Percentiles rank a stretch among this genome's conserved stretches.
Evolutionary conservation across 2,329 filamentous ascomycete species (phyloP).

Genomic region (Penicillium rolfsii): DNA sequence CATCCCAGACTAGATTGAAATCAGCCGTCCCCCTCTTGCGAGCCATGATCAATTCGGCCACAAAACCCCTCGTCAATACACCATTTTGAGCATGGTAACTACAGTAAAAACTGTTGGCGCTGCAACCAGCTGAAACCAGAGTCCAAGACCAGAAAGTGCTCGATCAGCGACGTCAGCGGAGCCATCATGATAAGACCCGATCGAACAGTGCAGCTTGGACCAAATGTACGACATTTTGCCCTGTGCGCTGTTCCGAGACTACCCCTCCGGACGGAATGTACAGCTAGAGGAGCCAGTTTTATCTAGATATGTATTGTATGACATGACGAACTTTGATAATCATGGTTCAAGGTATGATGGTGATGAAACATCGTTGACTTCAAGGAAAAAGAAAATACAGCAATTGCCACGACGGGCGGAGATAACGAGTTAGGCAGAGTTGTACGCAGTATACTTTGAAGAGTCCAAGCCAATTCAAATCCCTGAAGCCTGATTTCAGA

Average conservation of each 20-base stretch:
- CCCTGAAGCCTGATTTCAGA: background rate
- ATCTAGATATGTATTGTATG: background rate
- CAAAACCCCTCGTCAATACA: background rate
- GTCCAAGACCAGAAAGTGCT: background rate
- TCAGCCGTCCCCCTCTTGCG: background rate
- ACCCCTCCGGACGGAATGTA: background rate
- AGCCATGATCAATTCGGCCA: background rate
- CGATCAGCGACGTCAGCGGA: conserved; percentile 2
- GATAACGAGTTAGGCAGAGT: background rate
- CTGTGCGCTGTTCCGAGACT: conserved; percentile 6
- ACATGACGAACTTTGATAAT: background rate
- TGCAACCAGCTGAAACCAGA: conserved; percentile 4
- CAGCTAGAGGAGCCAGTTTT: background rate
- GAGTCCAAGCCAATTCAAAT: background rate
- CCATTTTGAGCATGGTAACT: background rate
- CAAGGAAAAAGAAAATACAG: background rate
- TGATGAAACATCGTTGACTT: background rate
- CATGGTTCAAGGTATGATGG: background rate
- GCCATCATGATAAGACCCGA: conserved; percentile 2
- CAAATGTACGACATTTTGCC: conserved; percentile 18
- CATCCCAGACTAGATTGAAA: background rate
- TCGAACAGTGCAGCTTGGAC: conserved; percentile 5
- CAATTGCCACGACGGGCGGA: background rate
- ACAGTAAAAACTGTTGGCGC: background rate
- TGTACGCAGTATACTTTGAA: background rate